Evolutionary conservation across 257 asterid genomes (phyloP).

Genomic region (Buddleja alternifolia): DNA sequence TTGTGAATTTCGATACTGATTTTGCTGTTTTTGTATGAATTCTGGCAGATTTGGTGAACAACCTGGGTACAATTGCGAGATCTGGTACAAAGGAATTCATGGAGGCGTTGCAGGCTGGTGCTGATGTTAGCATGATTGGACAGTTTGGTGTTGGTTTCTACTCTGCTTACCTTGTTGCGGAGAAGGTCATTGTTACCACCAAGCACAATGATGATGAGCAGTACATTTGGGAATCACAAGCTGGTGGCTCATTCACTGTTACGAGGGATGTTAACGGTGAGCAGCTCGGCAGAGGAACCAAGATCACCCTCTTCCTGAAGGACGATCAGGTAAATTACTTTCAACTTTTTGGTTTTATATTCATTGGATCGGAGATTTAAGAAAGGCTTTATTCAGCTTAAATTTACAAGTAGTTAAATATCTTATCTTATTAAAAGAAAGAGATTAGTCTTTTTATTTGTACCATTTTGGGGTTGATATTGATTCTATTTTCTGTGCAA

Average conservation of each 20-base stretch:
- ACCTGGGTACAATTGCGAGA: constrained; percentile 53
- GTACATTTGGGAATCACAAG: constrained; percentile 55
- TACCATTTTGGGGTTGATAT: too few species aligned
- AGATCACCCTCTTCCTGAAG: constrained; percentile 53
- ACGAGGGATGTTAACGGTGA: constrained; percentile 48
- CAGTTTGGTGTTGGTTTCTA: constrained; percentile 55
- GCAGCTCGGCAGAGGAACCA: constrained; percentile 55
- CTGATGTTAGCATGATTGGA: constrained; percentile 56
- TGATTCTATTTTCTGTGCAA: neutral
- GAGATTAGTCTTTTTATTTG: too few species aligned
- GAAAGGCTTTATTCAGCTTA: too few species aligned
- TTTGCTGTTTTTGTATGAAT: neutral
- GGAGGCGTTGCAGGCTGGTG: constrained; percentile 58
- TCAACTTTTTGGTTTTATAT: neutral
- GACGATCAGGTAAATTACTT: constrained; percentile 49
- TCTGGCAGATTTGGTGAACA: constrained; percentile 49
- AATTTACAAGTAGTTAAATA: too few species aligned
- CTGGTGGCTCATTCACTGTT: constrained; percentile 54
- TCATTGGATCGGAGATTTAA: too few species aligned
- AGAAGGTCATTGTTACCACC: constrained; percentile 49
- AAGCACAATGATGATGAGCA: constrained; percentile 60
- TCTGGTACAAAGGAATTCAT: constrained; percentile 57
- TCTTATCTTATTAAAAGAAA: too few species aligned
- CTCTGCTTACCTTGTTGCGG: constrained; percentile 46
- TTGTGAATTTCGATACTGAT: neutral